These are phyloP conservation scores for Metschnikowia cubensis DNA, from an alignment of 805 yeast species.

Conservation along the genomic window DNA sequence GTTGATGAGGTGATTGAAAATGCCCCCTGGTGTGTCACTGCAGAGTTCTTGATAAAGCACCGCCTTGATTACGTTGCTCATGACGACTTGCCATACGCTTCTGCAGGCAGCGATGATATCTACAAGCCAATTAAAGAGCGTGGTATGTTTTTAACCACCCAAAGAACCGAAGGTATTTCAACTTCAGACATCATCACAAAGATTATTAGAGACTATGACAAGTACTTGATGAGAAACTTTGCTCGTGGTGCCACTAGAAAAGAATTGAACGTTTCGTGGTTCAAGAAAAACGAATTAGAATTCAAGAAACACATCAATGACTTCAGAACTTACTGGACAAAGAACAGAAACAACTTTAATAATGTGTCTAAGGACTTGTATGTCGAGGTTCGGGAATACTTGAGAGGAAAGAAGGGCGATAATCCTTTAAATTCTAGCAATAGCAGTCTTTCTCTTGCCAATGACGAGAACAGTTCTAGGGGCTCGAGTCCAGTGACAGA, in stretches of 20 bases:
- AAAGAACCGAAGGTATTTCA: constrained; percentile 93
- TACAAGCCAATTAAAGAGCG: constrained; percentile 86
- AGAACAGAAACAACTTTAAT: constrained; percentile 63
- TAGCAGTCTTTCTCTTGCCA: constrained; percentile 17
- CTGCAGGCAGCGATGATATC: constrained; percentile 85
- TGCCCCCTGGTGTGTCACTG: constrained; percentile 94
- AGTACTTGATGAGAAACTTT: constrained; percentile 93
- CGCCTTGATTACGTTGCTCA: constrained; percentile 95
- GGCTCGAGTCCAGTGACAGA: constrained; percentile 57
- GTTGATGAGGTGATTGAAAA: constrained; percentile 93
- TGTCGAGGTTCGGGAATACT: constrained; percentile 75
- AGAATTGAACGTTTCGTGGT: constrained; percentile 95
- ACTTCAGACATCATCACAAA: constrained; percentile 95
- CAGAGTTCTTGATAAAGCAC: constrained; percentile 74
- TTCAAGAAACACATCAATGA: constrained; percentile 85
- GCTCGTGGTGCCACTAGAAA: constrained; percentile 97
- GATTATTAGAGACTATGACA: constrained; percentile 92
- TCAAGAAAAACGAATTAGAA: constrained; percentile 94
- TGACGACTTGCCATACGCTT: constrained; percentile 92
- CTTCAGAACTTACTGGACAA: constrained; percentile 81
- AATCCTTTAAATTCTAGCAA: constrained; percentile 14
- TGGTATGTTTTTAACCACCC: constrained; percentile 92
- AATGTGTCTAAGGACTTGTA: constrained; percentile 78
- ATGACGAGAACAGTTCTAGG: constrained; percentile 31
- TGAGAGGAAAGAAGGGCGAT: constrained; percentile 45